Evolutionary conservation across 495 filamentous ascomycete genomes (phyloP).

Genomic region (Lineolata rhizophorae): DNA sequence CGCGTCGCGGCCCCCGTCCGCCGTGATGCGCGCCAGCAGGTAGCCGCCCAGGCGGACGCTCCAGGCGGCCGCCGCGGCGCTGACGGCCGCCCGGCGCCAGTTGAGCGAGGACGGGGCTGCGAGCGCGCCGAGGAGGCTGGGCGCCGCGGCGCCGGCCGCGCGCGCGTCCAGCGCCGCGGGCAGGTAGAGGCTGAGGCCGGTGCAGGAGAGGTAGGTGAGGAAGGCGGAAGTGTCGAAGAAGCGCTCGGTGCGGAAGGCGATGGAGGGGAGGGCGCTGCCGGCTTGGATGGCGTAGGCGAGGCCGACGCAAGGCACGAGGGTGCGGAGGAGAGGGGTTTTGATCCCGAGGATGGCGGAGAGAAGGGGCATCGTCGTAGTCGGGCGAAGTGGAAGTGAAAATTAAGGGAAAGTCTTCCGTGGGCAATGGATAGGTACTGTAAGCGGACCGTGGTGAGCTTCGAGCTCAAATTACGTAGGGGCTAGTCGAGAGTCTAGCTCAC

Average conservation of each 20-base stretch:
- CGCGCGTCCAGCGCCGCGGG: constrained; percentile 25
- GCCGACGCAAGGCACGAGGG: constrained; percentile 32
- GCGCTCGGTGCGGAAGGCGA: constrained; percentile 30
- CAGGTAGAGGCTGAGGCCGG: constrained; percentile 31
- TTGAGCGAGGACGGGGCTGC: constrained; percentile 20
- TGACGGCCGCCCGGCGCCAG: constrained; percentile 39
- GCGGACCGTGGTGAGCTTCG: no score
- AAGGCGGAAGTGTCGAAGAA: constrained; percentile 46
- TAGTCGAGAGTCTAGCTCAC: no score
- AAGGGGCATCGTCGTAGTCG: constrained; percentile 7
- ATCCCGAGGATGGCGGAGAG: constrained; percentile 35
- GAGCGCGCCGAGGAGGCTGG: constrained; percentile 6
- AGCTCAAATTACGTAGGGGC: no score
- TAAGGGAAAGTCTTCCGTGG: no score
- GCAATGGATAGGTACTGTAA: no score
- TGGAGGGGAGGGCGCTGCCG: constrained; percentile 34
- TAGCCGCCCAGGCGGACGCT: constrained; percentile 33
- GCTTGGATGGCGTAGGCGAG: constrained; percentile 33
- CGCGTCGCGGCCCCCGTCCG: constrained; percentile 29
- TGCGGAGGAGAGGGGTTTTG: constrained; percentile 33
- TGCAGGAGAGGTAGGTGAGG: constrained; percentile 36
- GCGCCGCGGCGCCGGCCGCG: constrained; percentile 6
- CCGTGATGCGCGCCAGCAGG: constrained; percentile 31
- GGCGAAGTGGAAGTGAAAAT: not conserved
- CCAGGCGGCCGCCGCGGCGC: constrained; percentile 32